Percentiles rank a stretch among this genome's conserved stretches.
Evolutionary conservation across 805 yeast genomes (phyloP).

Genomic region (Zygosaccharomyces kombuchaensis): DNA sequence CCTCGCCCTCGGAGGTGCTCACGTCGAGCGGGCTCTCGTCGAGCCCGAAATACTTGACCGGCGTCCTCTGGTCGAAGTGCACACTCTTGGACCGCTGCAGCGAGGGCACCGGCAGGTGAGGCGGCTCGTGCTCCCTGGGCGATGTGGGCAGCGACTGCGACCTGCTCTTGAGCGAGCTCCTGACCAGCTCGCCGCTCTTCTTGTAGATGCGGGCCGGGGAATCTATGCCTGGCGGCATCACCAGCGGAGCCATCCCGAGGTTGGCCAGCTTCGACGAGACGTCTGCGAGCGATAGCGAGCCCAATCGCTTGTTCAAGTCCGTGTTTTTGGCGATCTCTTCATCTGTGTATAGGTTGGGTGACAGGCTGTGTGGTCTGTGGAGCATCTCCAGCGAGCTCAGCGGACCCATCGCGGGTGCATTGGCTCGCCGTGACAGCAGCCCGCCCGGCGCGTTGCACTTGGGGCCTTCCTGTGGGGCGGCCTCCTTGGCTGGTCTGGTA

Average conservation of each 20-base stretch:
- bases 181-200: conserved; percentile 77
- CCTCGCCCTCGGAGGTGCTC: conserved; percentile 35
- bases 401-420: conserved; percentile 3
- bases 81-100: conserved; percentile 60
- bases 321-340: conserved; percentile 30
- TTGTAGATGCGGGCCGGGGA: conserved; percentile 49
- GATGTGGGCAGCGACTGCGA: conserved; percentile 45
- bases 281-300: neutral
- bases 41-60: conserved; percentile 67
- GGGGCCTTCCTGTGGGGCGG: neutral
- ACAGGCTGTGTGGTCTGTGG: conserved; percentile 29
- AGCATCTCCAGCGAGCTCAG: conserved; percentile 25
- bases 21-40: conserved; percentile 76
- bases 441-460: neutral
- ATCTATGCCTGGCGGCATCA: neutral
- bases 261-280: neutral
- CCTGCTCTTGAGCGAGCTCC: conserved; percentile 33
- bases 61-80: conserved; percentile 68
- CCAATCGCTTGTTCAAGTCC: conserved; percentile 18
- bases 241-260: neutral
- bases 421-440: conserved; percentile 2
- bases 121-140: conserved; percentile 8
- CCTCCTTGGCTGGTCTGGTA: neutral
- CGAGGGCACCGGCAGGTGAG: conserved; percentile 9
- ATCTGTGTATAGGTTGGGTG: conserved; percentile 19